A percentile compares a stretch with the other conserved stretches of the same genome.
Conservation (phyloP, 306 rosid genomes). For the Acacia acuminata region DNA sequence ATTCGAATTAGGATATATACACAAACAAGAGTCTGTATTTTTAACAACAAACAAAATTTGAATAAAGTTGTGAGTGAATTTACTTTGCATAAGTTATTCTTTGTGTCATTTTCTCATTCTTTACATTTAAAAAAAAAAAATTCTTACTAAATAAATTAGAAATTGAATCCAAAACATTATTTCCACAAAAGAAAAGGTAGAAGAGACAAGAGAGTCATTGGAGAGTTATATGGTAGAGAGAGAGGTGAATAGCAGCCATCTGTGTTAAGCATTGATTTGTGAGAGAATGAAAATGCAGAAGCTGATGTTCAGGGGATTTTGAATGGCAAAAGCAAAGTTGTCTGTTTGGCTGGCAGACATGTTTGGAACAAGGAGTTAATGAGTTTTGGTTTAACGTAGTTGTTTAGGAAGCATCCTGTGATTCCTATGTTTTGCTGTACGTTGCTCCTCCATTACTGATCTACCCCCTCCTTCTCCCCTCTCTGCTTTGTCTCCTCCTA, state of each 20-base stretch:
- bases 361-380: conserved; percentile 34
- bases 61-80: neutral
- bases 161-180: neutral
- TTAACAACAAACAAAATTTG: neutral
- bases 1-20: no score
- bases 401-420: conserved; percentile 13
- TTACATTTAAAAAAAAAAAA: neutral
- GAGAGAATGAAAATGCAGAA: neutral
- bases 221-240: conserved; percentile 14
- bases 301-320: neutral
- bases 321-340: conserved; percentile 35
- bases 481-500: neutral
- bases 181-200: neutral
- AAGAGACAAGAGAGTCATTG: conserved; percentile 32
- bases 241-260: conserved; percentile 34
- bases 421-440: neutral
- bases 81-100: neutral
- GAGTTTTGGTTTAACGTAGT: conserved; percentile 8
- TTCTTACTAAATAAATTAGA: neutral
- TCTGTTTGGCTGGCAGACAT: conserved; percentile 31
- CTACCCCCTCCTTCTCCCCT: neutral
- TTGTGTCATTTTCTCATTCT: neutral
- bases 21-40: neutral
- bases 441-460: neutral
- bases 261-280: neutral